Evolutionary conservation across 2,329 filamentous ascomycete species (phyloP), one percentile per base, ranked within the genome.

Genomic region (Onygena corvina): DNA sequence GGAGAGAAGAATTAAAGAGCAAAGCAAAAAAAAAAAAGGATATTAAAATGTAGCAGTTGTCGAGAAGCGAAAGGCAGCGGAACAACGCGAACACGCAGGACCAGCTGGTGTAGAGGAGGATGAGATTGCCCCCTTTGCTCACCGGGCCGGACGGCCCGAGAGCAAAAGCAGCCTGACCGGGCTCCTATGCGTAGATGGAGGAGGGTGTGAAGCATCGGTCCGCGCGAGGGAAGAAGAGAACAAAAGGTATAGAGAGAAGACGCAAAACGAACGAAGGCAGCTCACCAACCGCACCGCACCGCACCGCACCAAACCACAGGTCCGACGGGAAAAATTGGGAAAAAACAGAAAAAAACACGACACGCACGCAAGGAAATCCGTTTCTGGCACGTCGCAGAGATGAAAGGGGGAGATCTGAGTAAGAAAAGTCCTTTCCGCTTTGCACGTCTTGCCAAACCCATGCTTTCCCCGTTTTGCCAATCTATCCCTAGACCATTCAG

Each of bases 21-120:
- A 56, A 51, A 47, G 44, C 55, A 55, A 56, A 53, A 47, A 47
- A 48, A 51, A 47, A 52, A 55, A 47, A 50, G 35, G n/a, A n/a
- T 29, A 40, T 47, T 40, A 42, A 50, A 33, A 30, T 46, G 30
- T 23, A 29, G 25, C 16, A 6, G 12, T 27, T 12, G 18, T 16
- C 4, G 34, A 20, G 21, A 18, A 42, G 44, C 36, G 40, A 44
- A 49, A 44, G 5, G 35, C 49, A 53, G 54, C 60, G 58, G 59
- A 52, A 29, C 50, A 48, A 30, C 34, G 44, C 23, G 47, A 67
- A 67, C 67, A 69, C 66, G 63, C 67, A 69, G 67, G 66, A 67
- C 67, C 67, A 69, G 67, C 67, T 66, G 60, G 67, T 69, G 67
- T 67, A 60, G 62, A 65, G 57, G 60, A 9, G 18, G 12, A 7